phyloP scores from a whole-genome alignment of 331 rosid genomes.

The Saraca asoca region DNA sequence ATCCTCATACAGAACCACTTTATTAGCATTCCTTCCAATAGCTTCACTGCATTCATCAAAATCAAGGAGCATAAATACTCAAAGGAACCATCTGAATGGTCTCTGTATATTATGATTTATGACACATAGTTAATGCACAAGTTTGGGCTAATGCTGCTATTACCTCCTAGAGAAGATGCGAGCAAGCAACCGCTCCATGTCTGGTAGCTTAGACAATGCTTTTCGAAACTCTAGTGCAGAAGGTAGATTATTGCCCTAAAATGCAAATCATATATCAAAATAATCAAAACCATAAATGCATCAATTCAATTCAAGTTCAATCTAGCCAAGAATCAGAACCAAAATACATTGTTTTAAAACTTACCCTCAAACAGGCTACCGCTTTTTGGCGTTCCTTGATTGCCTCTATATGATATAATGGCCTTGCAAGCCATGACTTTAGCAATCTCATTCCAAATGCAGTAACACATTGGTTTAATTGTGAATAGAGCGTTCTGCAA shows the following conservation, averaged over 20 bases:
- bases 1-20: constrained; percentile 88
- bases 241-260: constrained; percentile 77
- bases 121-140: constrained; percentile 1
- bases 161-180: constrained; percentile 80
- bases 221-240: constrained; percentile 72
- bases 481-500: constrained; percentile 79
- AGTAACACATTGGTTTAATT: constrained; percentile 87
- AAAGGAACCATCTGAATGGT: constrained; percentile 21
- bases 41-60: constrained; percentile 64
- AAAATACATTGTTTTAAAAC: constrained; percentile 30
- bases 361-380: constrained; percentile 73
- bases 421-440: constrained; percentile 93
- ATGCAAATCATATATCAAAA: constrained; percentile 35
- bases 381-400: constrained; percentile 87
- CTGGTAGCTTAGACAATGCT: constrained; percentile 69
- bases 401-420: constrained; percentile 66
- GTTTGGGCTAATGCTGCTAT: constrained; percentile 8
- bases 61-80: constrained; percentile 37
- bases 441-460: constrained; percentile 95
- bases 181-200: constrained; percentile 94
- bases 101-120: constrained; percentile 10
- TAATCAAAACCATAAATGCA: neutral
- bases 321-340: constrained; percentile 30
- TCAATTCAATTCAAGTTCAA: neutral
- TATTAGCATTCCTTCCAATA: constrained; percentile 82